These are phyloP conservation scores for Prinsepia uniflora DNA, from an alignment of 306 rosid genomes.

Conservation along the genomic window DNA sequence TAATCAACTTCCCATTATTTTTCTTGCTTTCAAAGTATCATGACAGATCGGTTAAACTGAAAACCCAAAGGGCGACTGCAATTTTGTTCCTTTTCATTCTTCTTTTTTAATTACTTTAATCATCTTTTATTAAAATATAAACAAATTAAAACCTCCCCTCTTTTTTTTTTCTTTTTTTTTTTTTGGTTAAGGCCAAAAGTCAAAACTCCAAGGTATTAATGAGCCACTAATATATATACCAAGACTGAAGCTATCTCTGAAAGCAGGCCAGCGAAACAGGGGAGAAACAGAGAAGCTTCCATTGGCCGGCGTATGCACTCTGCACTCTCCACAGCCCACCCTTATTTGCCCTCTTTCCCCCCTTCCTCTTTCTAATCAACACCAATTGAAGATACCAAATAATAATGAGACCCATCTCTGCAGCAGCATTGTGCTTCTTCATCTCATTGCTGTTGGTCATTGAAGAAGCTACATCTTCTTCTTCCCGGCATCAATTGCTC, in stretches of 20 bases:
- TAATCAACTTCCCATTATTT: neutral
- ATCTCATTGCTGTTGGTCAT: constrained; percentile 15
- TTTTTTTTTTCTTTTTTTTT: too few relatives aligned
- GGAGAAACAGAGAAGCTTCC: neutral
- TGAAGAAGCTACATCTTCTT: constrained; percentile 18
- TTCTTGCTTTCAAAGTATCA: neutral
- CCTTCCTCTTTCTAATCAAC: neutral
- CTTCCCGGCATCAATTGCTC: constrained; percentile 13
- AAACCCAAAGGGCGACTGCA: neutral
- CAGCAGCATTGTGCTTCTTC: constrained; percentile 14
- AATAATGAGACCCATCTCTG: neutral
- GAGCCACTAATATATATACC: neutral
- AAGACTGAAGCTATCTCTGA: neutral
- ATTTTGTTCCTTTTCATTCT: neutral
- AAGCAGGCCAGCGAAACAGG: neutral
- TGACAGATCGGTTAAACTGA: neutral
- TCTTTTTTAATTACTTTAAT: neutral
- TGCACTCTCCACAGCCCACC: neutral
- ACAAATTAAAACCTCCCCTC: neutral
- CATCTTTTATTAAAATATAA: neutral
- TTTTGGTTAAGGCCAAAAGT: neutral
- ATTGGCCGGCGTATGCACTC: neutral
- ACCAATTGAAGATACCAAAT: neutral
- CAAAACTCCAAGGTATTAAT: neutral
- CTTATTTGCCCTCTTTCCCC: neutral